Conservation (phyloP, 768 basidiomycete species). For the Lactarius akahatsu region DNA sequence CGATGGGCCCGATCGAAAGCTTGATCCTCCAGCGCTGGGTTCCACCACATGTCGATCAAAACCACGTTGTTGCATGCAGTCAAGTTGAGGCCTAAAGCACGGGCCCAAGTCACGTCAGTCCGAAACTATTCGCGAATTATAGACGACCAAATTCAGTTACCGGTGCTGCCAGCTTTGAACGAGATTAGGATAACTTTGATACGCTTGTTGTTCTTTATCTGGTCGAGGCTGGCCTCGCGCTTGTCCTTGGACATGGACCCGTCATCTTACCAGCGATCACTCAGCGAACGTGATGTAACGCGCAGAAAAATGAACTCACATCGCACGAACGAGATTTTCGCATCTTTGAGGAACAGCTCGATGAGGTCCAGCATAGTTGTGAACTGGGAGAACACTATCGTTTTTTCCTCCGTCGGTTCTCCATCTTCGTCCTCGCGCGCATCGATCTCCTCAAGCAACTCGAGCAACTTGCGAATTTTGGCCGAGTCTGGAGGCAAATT, state of each 20-base stretch:
- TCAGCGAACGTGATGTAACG: slow-evolving; percentile 7
- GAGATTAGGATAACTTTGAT: slow-evolving; percentile 87
- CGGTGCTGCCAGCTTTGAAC: slow-evolving; percentile 95
- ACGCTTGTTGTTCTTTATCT: slow-evolving; percentile 59
- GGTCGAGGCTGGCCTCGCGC: slow-evolving; percentile 70
- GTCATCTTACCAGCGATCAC: slow-evolving; percentile 59
- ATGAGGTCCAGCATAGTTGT: slow-evolving; percentile 86
- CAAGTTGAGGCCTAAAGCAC: slow-evolving; percentile 70
- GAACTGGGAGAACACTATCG: slow-evolving; percentile 94
- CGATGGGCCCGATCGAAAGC: slow-evolving; percentile 92
- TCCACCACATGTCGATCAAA: slow-evolving; percentile 94
- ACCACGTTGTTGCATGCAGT: slow-evolving; percentile 95
- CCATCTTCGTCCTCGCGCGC: slow-evolving; percentile 47
- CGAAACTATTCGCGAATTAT: not conserved
- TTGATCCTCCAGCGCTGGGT: slow-evolving; percentile 89
- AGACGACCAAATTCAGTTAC: slow-evolving; percentile 38
- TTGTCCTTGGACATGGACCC: slow-evolving; percentile 79
- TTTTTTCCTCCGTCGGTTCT: slow-evolving; percentile 62
- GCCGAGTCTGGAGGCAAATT: slow-evolving; percentile 69
- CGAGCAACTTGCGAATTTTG: slow-evolving; percentile 82
- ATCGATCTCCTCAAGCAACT: slow-evolving; percentile 66
- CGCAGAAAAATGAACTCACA: slow-evolving; percentile 56
- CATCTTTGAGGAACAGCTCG: slow-evolving; percentile 74
- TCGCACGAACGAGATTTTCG: slow-evolving; percentile 71
- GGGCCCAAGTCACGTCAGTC: not conserved